Evolutionary conservation across 75 land plant species (phyloP).

Genomic region (Azolla pinnata): DNA sequence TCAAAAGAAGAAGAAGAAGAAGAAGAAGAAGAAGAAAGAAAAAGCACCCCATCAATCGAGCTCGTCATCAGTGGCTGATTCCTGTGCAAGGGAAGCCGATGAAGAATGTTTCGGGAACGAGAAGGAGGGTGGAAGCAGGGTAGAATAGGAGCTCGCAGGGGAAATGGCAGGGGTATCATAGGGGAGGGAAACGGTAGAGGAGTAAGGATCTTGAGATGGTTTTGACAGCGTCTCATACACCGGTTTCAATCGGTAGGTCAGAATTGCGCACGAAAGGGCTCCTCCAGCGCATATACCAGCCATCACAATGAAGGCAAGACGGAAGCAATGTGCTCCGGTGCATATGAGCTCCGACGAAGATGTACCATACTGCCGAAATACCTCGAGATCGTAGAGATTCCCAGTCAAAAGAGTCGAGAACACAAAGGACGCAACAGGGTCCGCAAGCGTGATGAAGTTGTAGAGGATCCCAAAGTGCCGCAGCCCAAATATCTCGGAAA

Average conservation of each 20-base stretch:
- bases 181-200: not conserved
- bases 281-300: conserved; percentile 63
- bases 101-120: not conserved
- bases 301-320: conserved; percentile 60
- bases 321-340: conserved; percentile 63
- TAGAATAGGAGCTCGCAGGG: not conserved
- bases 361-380: conserved; percentile 2
- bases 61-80: too few species aligned
- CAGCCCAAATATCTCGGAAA: conserved; percentile 47
- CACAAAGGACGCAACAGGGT: conserved; percentile 38
- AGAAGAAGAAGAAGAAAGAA: too few species aligned
- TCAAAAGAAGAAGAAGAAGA: too few species aligned
- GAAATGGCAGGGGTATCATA: not conserved
- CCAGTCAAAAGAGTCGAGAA: conserved; percentile 48
- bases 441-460: conserved; percentile 35
- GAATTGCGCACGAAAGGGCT: conserved; percentile 36
- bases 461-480: conserved; percentile 41
- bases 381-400: conserved; percentile 33
- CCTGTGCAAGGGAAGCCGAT: not conserved
- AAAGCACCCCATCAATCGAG: too few species aligned
- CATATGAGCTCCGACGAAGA: conserved; percentile 17
- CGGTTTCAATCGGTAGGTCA: conserved; percentile 48
- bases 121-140: not conserved
- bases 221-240: conserved; percentile 57
- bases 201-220: not conserved